Evolutionary conservation across 768 basidiomycete genomes (phyloP).

Genomic region (Leccinum uliginosum): DNA sequence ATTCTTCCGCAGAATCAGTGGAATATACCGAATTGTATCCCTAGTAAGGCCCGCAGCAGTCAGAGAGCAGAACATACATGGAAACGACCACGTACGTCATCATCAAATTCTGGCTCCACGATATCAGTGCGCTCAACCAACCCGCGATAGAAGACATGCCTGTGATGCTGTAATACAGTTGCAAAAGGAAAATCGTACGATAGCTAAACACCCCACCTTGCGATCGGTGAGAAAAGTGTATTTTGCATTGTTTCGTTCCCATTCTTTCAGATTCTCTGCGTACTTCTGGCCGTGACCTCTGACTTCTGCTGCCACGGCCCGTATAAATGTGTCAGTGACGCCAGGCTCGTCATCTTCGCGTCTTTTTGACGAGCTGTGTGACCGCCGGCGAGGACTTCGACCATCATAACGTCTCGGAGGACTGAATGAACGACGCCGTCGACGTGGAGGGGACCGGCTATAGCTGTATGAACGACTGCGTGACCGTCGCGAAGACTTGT

Average conservation of each 20-base stretch:
- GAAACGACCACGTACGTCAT: conserved; percentile 51
- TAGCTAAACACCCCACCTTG: conserved; percentile 38
- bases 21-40: conserved; percentile 88
- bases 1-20: conserved; percentile 91
- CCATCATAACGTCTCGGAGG: conserved; percentile 40
- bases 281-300: conserved; percentile 76
- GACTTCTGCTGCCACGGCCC: conserved; percentile 81
- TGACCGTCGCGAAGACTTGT: conserved; percentile 20
- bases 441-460: conserved; percentile 36
- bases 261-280: conserved; percentile 66
- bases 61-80: neutral
- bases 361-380: conserved; percentile 28
- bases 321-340: conserved; percentile 81
- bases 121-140: conserved; percentile 54
- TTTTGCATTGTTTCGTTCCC: conserved; percentile 78
- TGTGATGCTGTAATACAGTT: conserved; percentile 49
- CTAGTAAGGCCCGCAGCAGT: conserved; percentile 36
- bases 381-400: conserved; percentile 47
- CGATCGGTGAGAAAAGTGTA: conserved; percentile 69
- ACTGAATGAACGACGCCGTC: conserved; percentile 47
- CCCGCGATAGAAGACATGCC: conserved; percentile 67
- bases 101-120: conserved; percentile 71
- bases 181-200: conserved; percentile 2
- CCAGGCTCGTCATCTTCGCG: conserved; percentile 50
- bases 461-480: conserved; percentile 26